Evolutionary conservation across 768 basidiomycete species (phyloP).

Genomic region (Leucocoprinus leucothites): DNA sequence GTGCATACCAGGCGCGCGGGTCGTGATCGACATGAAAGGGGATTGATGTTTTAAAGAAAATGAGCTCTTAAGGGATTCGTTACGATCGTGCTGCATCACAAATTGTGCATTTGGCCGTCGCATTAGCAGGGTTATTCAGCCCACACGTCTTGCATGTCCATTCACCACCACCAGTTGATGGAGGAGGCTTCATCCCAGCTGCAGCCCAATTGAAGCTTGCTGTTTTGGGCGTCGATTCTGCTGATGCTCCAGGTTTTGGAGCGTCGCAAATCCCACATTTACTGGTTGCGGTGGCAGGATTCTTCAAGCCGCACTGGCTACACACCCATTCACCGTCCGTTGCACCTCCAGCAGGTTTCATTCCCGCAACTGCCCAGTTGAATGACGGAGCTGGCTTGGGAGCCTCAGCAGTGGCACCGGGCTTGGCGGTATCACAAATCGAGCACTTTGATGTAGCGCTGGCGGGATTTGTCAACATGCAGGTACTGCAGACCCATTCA

Average conservation of each 20-base stretch:
- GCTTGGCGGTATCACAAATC: conserved; percentile 40
- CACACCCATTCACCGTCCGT: conserved; percentile 46
- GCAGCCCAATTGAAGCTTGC: conserved; percentile 45
- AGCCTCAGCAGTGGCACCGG: not conserved
- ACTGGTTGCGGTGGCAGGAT: conserved; percentile 37
- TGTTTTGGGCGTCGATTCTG: conserved; percentile 11
- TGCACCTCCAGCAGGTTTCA: conserved; percentile 1
- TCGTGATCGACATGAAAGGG: too few relatives aligned
- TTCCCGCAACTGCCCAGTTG: conserved; percentile 15
- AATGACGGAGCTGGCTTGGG: conserved; percentile 15
- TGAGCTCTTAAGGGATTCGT: too few relatives aligned
- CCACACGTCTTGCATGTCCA: conserved; percentile 48
- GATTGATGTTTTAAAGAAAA: not conserved
- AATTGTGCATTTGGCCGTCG: conserved; percentile 40
- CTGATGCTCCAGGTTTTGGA: conserved; percentile 26
- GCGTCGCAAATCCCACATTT: conserved; percentile 54
- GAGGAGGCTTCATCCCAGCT: conserved; percentile 39
- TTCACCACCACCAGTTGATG: conserved; percentile 14
- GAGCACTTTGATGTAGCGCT: conserved; percentile 46
- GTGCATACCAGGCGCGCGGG: too few relatives aligned
- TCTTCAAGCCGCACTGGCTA: conserved; percentile 46
- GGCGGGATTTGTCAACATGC: conserved; percentile 47
- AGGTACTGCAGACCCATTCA: conserved; percentile 57
- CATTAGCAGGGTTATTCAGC: conserved; percentile 22
- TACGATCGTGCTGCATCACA: conserved; percentile 30